A percentile compares a stretch with the other conserved stretches of the same genome.
These are phyloP conservation scores for Salix exigua DNA, from an alignment of 345 rosid species.

Conservation along the genomic window DNA sequence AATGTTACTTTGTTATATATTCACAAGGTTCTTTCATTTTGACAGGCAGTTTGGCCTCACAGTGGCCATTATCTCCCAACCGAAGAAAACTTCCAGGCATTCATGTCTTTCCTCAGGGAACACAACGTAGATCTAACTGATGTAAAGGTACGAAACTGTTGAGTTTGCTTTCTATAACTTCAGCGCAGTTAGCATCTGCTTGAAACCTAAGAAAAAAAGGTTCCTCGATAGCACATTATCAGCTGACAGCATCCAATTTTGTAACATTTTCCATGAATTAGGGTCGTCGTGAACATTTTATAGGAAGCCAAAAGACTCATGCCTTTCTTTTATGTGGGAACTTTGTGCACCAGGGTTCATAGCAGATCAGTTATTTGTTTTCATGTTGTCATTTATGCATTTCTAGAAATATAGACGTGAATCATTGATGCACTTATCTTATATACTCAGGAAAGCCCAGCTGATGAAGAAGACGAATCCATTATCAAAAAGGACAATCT, in stretches of 20 bases:
- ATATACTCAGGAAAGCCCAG: slow-evolving; percentile 54
- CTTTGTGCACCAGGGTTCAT: neutral
- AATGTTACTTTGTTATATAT: neutral
- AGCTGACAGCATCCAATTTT: neutral
- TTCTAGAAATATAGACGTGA: slow-evolving; percentile 2
- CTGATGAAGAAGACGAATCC: slow-evolving; percentile 53
- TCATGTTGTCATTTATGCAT: neutral
- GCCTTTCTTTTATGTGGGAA: neutral
- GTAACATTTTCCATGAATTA: neutral
- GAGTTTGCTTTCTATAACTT: neutral
- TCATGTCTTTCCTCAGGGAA: slow-evolving; percentile 63
- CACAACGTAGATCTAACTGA: slow-evolving; percentile 60
- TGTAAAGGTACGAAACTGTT: slow-evolving; percentile 43
- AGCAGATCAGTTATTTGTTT: neutral
- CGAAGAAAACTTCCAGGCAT: slow-evolving; percentile 79
- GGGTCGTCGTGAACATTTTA: neutral
- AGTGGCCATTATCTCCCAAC: slow-evolving; percentile 97
- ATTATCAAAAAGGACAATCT: slow-evolving; percentile 17
- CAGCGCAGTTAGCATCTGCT: neutral
- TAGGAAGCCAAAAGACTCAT: neutral
- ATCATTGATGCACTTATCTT: slow-evolving; percentile 1
- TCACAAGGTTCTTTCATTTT: slow-evolving; percentile 8
- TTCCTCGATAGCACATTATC: neutral
- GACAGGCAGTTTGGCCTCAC: slow-evolving; percentile 89
- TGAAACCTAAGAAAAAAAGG: neutral